These are phyloP conservation scores for Rhodotorula diobovata DNA, from an alignment of 768 basidiomycete species.

Conservation along the genomic window DNA sequence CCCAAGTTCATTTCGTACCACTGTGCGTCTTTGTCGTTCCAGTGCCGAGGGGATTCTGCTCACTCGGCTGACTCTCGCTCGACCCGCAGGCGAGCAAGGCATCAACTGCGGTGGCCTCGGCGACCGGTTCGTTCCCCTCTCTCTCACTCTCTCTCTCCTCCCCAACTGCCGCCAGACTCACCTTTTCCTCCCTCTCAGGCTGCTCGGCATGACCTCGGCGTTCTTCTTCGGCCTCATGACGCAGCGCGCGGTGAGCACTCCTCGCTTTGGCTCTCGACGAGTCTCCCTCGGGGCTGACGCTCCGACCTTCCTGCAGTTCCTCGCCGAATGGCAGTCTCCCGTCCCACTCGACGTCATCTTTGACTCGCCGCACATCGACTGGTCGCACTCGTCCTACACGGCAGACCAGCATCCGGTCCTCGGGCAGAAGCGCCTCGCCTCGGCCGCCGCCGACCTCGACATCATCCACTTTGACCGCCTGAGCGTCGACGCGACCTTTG, in stretches of 20 bases:
- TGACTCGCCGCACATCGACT: conserved; percentile 33
- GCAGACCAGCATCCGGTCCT: conserved; percentile 17
- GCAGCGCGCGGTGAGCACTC: conserved; percentile 20
- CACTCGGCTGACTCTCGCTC: not conserved
- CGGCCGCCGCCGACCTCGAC: conserved; percentile 27
- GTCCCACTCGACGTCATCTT: conserved; percentile 37
- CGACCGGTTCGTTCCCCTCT: conserved; percentile 20
- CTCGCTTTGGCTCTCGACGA: no score
- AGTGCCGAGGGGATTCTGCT: not conserved
- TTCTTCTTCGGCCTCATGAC: conserved; percentile 37
- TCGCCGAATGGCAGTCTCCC: conserved; percentile 35
- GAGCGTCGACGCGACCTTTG: conserved; percentile 30
- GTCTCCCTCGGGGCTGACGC: not conserved
- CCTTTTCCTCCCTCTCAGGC: not conserved
- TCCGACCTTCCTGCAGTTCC: conserved; percentile 3
- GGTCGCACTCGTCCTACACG: conserved; percentile 33
- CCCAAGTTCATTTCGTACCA: conserved; percentile 36
- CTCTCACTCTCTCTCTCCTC: not conserved
- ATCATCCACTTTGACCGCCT: conserved; percentile 35
- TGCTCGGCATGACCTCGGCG: conserved; percentile 37
- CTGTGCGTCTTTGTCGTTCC: not conserved
- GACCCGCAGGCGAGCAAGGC: conserved; percentile 19
- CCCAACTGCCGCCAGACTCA: not conserved
- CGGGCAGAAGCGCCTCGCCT: conserved; percentile 10
- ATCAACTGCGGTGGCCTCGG: conserved; percentile 38